These are phyloP conservation scores for Neofusicoccum sp. DNA, from an alignment of 2,329 filamentous ascomycete genomes.

Conservation along the genomic window DNA sequence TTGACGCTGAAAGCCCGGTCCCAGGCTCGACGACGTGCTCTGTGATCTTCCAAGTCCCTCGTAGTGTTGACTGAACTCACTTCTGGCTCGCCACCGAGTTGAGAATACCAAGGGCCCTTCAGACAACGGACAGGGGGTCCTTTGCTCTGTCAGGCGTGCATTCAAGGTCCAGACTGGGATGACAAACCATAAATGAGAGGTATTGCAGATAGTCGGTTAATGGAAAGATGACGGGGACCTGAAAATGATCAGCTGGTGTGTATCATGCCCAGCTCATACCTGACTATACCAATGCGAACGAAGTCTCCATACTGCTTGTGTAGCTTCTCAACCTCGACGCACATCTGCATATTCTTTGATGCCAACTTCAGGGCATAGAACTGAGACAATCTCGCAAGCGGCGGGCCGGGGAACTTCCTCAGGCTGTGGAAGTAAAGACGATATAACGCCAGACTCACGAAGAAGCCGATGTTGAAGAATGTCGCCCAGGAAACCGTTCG, in stretches of 20 bases:
- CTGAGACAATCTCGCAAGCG: not conserved
- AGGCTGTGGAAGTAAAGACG: slow-evolving; percentile 42
- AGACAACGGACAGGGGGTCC: slow-evolving; percentile 39
- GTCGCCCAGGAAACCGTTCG: not conserved
- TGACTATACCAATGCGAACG: slow-evolving; percentile 24
- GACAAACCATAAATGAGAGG: not conserved
- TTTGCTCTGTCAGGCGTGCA: not conserved
- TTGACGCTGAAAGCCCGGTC: slow-evolving; percentile 34
- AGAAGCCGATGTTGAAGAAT: slow-evolving; percentile 29
- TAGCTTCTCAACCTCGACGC: slow-evolving; percentile 15
- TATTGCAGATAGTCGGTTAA: not conserved
- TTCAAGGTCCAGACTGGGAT: not conserved
- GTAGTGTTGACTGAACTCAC: slow-evolving; percentile 26
- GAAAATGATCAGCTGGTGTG: slow-evolving; percentile 29
- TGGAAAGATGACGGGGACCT: slow-evolving; percentile 7
- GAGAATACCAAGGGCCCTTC: slow-evolving; percentile 22
- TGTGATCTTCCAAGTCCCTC: slow-evolving; percentile 32
- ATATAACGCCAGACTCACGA: slow-evolving; percentile 28
- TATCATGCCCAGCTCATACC: slow-evolving; percentile 27
- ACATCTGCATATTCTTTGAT: not conserved
- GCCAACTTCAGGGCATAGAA: slow-evolving; percentile 4
- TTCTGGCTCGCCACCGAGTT: slow-evolving; percentile 20
- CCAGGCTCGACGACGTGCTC: slow-evolving; percentile 32
- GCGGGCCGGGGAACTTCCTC: slow-evolving; percentile 21
- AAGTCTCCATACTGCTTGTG: slow-evolving; percentile 16